Base-by-base conservation (phyloP, 2,329 filamentous ascomycete species). In the Nothomitra cinnamomea region DNA sequence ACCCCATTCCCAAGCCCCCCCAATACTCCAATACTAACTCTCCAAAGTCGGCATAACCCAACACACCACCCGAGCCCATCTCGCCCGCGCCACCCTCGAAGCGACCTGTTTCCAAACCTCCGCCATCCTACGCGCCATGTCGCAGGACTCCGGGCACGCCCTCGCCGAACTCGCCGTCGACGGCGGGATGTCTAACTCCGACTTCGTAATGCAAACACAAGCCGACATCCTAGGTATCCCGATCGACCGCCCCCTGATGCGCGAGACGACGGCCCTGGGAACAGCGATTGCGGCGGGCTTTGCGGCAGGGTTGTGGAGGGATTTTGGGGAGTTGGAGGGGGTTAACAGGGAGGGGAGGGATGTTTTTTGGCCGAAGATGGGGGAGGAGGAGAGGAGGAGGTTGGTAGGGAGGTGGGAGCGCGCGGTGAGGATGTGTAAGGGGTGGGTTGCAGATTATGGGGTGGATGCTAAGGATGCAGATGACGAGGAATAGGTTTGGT, bases 41-140 rank as follows among this genome's bases (percentile, higher is more conserved):
- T n/a, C n/a, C n/a, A n/a, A n/a, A 80, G 80, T 90, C 61, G 87
- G 87, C 49, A 82, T 94, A 58, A 92, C 87, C 0, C 83, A 89
- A 61, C 83, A 88, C 69, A 95, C 88, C 0, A 77, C 87, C 63
- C 82, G 82, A 60, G 86, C 86, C 15, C 88, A 95, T 65, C 87
- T 95, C 61, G 87, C 87, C 45, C 82, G 88, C 56, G 88, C 88
- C 36, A 94, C 88, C 0, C 78, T 95, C 53, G 88, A 95, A 69
- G 87, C 88, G 3, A 89, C 86, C 38, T 94, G 88, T 70, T 94
- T 86, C 73, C 88, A 95, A 68, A 94, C 87, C 22, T 88, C 88
- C 61, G 88, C 88, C 21, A 94, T 95, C 61, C 77, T 95, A 22
- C 83, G 92, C 63, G 87, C 88, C 57, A 95, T 95, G 88, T 86